phyloP scores from a whole-genome alignment of 345 rosid genomes.

The Ceriops decandra region DNA sequence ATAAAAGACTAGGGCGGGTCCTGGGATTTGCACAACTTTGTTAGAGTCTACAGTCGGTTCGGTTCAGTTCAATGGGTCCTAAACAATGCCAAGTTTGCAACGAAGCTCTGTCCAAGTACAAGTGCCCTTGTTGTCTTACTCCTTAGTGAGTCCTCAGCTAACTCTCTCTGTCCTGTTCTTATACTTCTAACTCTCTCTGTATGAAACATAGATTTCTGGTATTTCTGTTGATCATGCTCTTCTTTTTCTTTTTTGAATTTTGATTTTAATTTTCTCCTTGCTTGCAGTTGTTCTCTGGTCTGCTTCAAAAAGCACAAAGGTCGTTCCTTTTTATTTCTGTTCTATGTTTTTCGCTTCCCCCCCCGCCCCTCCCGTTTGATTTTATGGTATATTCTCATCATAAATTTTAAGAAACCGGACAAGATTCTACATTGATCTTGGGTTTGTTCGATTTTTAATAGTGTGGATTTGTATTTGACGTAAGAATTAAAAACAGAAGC shows the following conservation, averaged over 20 bases:
- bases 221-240: not conserved
- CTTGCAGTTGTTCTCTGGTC: conserved; percentile 60
- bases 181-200: no score
- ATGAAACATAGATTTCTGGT: no score
- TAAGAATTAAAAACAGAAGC: not conserved
- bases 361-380: no score
- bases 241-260: not conserved
- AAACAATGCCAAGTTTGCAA: conserved; percentile 32
- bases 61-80: not conserved
- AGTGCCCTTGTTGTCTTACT: conserved; percentile 53
- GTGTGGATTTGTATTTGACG: not conserved
- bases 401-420: no score
- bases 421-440: not conserved
- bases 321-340: not conserved
- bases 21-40: no score
- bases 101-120: conserved; percentile 37
- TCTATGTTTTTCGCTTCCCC: not conserved
- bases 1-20: no score
- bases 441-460: not conserved
- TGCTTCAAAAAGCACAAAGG: conserved; percentile 51
- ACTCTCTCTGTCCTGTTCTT: not conserved
- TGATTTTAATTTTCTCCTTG: not conserved
- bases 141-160: conserved; percentile 53
- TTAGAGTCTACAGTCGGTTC: no score
- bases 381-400: no score